Evolutionary conservation across 495 filamentous ascomycete species (phyloP).

Genomic region (Lophiostoma macrostomum): DNA sequence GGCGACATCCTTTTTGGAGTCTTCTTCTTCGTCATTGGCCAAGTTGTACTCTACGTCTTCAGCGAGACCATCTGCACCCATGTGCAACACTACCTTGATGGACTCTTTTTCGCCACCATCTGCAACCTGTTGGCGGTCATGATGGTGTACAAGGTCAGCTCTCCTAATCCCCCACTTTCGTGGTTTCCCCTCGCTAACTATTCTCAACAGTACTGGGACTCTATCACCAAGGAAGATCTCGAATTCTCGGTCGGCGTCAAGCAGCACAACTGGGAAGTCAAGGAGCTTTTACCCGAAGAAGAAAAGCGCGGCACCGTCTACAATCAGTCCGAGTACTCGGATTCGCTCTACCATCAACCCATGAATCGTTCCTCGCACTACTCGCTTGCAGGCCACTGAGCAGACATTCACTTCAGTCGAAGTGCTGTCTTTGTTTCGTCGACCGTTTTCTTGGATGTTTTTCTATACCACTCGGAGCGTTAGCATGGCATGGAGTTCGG

Average conservation of each 20-base stretch:
- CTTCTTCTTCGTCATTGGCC: slow-evolving; percentile 87
- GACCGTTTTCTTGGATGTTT: neutral
- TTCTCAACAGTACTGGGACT: slow-evolving; percentile 85
- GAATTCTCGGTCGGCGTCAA: slow-evolving; percentile 96
- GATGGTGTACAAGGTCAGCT: slow-evolving; percentile 96
- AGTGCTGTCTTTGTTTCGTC: neutral
- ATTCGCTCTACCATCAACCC: slow-evolving; percentile 57
- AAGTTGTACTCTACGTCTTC: slow-evolving; percentile 89
- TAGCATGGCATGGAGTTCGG: slow-evolving; percentile 21
- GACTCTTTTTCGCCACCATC: slow-evolving; percentile 89
- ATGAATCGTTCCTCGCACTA: slow-evolving; percentile 31
- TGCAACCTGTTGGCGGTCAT: slow-evolving; percentile 94
- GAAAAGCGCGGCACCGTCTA: slow-evolving; percentile 77
- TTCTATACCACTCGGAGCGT: neutral
- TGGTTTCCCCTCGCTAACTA: slow-evolving; percentile 25
- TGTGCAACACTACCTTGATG: slow-evolving; percentile 91
- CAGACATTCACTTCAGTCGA: neutral
- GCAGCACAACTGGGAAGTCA: slow-evolving; percentile 97
- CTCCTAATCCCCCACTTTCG: neutral
- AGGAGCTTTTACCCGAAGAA: slow-evolving; percentile 87
- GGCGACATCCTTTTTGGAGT: slow-evolving; percentile 91
- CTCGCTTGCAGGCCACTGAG: slow-evolving; percentile 22
- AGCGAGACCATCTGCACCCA: slow-evolving; percentile 79
- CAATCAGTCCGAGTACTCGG: slow-evolving; percentile 64
- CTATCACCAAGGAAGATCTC: slow-evolving; percentile 96